These are phyloP conservation scores for Cichorium intybus DNA, from an alignment of 140 eudicot genomes.

Conservation along the genomic window DNA sequence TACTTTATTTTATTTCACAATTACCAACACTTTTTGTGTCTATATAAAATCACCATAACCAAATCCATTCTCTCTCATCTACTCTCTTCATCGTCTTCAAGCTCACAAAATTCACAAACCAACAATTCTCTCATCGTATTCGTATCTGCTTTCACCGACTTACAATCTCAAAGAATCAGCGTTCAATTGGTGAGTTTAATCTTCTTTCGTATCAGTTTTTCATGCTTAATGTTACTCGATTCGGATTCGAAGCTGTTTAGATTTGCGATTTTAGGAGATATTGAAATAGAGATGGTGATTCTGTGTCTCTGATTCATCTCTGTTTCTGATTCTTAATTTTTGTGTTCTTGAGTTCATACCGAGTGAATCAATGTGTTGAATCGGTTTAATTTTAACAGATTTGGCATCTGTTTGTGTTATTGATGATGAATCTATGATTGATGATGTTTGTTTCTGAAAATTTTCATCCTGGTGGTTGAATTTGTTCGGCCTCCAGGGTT, in stretches of 20 bases:
- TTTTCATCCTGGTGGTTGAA: neutral
- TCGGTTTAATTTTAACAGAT: neutral
- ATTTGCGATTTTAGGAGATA: neutral
- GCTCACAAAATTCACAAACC: neutral
- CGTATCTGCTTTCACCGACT: neutral
- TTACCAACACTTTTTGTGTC: neutral
- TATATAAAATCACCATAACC: neutral
- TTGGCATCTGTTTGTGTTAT: neutral
- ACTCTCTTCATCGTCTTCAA: neutral
- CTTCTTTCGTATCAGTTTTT: neutral
- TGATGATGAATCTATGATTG: neutral
- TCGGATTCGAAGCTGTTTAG: neutral
- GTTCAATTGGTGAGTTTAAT: neutral
- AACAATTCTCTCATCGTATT: neutral
- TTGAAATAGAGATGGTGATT: neutral
- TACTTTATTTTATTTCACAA: too few species aligned
- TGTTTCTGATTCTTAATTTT: neutral
- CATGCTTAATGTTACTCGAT: neutral
- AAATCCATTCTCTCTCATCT: neutral
- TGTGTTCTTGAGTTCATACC: neutral
- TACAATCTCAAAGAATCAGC: neutral
- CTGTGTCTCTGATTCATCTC: neutral
- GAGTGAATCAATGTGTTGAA: neutral
- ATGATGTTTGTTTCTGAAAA: neutral
- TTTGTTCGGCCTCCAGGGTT: too few species aligned